Evolutionary conservation across 2,329 filamentous ascomycete species (phyloP).

Genomic region (Lachnum nothofagi): DNA sequence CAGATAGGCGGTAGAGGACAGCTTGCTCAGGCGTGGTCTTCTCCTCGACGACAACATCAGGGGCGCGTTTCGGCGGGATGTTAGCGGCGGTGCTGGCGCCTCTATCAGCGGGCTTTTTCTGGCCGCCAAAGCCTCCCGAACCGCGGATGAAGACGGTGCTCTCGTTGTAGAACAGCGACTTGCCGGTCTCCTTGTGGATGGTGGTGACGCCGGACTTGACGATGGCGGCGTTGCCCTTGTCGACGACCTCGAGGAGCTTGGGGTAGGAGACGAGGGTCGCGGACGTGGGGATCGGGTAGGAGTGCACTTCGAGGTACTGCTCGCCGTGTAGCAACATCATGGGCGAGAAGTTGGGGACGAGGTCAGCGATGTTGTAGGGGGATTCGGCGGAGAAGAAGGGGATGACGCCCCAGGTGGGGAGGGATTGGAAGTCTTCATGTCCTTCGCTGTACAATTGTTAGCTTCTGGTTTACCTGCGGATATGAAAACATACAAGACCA

Average conservation of each 20-base stretch:
- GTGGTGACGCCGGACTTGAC: conserved; percentile 77
- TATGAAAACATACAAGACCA: conserved; percentile 61
- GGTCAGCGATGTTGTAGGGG: conserved; percentile 72
- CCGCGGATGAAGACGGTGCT: conserved; percentile 88
- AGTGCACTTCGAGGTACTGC: conserved; percentile 92
- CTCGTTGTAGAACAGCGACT: conserved; percentile 96
- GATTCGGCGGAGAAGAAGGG: conserved; percentile 82
- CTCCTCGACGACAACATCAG: conserved; percentile 80
- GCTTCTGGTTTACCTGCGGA: not conserved
- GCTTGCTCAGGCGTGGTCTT: conserved; percentile 87
- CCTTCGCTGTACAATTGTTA: conserved; percentile 54
- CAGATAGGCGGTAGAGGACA: conserved; percentile 84
- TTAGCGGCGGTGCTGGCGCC: conserved; percentile 77
- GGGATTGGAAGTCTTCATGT: conserved; percentile 82
- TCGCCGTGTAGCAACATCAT: conserved; percentile 99
- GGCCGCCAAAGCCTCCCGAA: conserved; percentile 82
- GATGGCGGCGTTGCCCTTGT: conserved; percentile 88
- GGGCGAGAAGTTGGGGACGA: conserved; percentile 92
- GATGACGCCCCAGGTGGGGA: conserved; percentile 94
- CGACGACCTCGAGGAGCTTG: conserved; percentile 85
- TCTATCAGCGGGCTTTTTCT: conserved; percentile 69
- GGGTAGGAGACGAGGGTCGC: conserved; percentile 70
- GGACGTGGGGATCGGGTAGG: conserved; percentile 84
- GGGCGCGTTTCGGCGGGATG: conserved; percentile 67
- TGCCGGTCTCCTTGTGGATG: conserved; percentile 75